These are phyloP conservation scores for Aspergillus brunneoviolaceus DNA, from an alignment of 2,329 filamentous ascomycete species.

Conservation along the genomic window DNA sequence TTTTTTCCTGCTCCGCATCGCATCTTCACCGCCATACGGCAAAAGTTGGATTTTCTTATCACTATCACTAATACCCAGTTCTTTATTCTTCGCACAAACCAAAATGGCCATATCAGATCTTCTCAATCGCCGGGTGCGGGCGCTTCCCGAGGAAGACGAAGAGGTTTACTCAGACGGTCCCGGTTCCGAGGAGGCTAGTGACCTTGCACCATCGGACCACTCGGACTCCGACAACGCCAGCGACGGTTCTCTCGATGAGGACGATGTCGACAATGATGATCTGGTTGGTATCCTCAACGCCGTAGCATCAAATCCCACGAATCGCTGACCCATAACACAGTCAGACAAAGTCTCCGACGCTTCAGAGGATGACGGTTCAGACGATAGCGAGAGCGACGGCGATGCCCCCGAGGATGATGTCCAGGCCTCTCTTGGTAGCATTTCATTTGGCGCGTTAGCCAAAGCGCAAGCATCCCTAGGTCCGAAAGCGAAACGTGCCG, in stretches of 20 bases:
- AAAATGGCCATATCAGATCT: conserved; percentile 39
- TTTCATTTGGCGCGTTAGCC: conserved; percentile 88
- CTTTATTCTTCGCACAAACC: not conserved
- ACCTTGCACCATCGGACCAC: conserved; percentile 17
- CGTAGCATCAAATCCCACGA: not conserved
- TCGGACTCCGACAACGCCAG: conserved; percentile 18
- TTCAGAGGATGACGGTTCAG: conserved; percentile 39
- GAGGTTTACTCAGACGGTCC: conserved; percentile 34
- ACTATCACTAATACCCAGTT: not conserved
- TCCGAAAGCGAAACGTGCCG: conserved; percentile 35
- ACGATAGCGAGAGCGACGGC: conserved; percentile 37
- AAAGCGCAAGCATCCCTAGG: conserved; percentile 75
- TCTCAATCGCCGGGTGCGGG: conserved; percentile 45
- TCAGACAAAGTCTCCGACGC: conserved; percentile 28
- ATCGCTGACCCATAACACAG: not conserved
- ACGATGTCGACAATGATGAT: conserved; percentile 12
- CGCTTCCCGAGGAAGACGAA: conserved; percentile 45
- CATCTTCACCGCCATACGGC: conserved; percentile 1
- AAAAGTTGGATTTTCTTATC: not conserved
- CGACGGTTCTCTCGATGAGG: conserved; percentile 12
- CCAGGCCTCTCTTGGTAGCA: conserved; percentile 51
- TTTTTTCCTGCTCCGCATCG: not conserved
- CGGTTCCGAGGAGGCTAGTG: conserved; percentile 21
- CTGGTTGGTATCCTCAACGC: conserved; percentile 1
- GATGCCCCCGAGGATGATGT: conserved; percentile 39